Conservation (phyloP, 768 basidiomycete genomes). For the Hemileccinum impolitum region DNA sequence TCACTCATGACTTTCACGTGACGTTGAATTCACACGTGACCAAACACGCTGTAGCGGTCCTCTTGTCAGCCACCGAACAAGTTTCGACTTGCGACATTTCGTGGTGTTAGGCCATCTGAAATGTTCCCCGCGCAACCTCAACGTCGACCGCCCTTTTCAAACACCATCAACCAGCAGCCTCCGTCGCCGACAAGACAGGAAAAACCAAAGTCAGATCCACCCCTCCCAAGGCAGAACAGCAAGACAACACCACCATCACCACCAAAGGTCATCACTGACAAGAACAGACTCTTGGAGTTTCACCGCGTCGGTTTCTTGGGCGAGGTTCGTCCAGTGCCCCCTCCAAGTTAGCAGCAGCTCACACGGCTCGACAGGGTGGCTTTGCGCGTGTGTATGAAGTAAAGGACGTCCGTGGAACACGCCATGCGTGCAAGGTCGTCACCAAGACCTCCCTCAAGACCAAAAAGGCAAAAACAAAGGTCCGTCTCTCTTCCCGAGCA, state of each 20-base stretch:
- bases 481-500: conserved; percentile 28
- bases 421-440: conserved; percentile 90
- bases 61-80: conserved; percentile 18
- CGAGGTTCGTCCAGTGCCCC: conserved; percentile 50
- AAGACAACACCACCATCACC: conserved; percentile 81
- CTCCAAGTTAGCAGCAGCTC: neutral
- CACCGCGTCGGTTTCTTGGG: conserved; percentile 81
- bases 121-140: conserved; percentile 30
- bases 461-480: conserved; percentile 97
- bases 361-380: conserved; percentile 55
- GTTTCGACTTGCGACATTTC: conserved; percentile 20
- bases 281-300: conserved; percentile 52
- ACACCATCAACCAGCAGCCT: conserved; percentile 36
- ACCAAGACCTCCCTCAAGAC: conserved; percentile 90
- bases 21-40: conserved; percentile 32
- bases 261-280: conserved; percentile 71
- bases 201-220: conserved; percentile 51
- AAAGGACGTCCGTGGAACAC: conserved; percentile 59
- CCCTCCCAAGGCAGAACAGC: conserved; percentile 76
- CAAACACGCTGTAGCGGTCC: conserved; percentile 26
- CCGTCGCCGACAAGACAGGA: conserved; percentile 38
- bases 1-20: conserved; percentile 20
- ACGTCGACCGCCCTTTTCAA: conserved; percentile 44
- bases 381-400: conserved; percentile 97
- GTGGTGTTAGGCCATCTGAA: conserved; percentile 49